Percentiles rank a stretch among this genome's conserved stretches.
phyloP scores from a whole-genome alignment of 2,329 filamentous ascomycete genomes.

The Exophiala spinifera region DNA sequence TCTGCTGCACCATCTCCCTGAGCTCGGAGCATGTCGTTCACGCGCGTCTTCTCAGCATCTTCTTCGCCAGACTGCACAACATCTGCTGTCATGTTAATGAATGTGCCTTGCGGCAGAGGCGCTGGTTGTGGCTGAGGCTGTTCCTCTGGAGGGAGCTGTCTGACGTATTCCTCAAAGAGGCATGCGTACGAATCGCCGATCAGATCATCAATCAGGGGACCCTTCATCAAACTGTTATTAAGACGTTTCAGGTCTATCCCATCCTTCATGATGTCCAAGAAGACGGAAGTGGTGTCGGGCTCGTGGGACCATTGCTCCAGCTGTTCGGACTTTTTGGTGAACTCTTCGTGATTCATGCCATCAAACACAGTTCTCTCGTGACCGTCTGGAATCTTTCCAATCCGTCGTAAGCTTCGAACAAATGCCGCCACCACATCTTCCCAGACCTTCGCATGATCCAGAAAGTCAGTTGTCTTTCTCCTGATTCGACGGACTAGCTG shows the following conservation, averaged over 20 bases:
- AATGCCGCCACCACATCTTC: constrained; percentile 59
- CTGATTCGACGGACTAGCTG: constrained; percentile 74
- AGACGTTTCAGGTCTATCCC: constrained; percentile 70
- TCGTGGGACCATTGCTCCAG: constrained; percentile 59
- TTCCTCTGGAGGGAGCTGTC: constrained; percentile 30
- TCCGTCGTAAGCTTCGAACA: constrained; percentile 56
- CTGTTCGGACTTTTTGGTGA: constrained; percentile 56
- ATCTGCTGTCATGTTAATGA: constrained; percentile 35
- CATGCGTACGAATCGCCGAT: constrained; percentile 84
- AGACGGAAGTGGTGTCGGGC: constrained; percentile 45
- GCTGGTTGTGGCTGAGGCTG: constrained; percentile 15
- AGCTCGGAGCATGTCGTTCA: constrained; percentile 46
- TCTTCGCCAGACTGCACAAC: constrained; percentile 42
- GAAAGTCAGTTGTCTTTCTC: constrained; percentile 73
- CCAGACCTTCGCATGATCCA: constrained; percentile 62
- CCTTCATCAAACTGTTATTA: constrained; percentile 85
- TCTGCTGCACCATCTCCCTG: constrained; percentile 26
- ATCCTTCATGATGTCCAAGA: constrained; percentile 63
- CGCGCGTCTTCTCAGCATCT: constrained; percentile 47
- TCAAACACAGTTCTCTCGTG: constrained; percentile 65
- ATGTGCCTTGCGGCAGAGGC: constrained; percentile 23
- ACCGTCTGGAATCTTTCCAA: constrained; percentile 56
- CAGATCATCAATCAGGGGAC: constrained; percentile 83
- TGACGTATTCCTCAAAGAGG: constrained; percentile 66
- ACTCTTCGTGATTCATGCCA: constrained; percentile 62